Base-by-base conservation (phyloP, 129 eudicot species). In the Mikania micrantha region DNA sequence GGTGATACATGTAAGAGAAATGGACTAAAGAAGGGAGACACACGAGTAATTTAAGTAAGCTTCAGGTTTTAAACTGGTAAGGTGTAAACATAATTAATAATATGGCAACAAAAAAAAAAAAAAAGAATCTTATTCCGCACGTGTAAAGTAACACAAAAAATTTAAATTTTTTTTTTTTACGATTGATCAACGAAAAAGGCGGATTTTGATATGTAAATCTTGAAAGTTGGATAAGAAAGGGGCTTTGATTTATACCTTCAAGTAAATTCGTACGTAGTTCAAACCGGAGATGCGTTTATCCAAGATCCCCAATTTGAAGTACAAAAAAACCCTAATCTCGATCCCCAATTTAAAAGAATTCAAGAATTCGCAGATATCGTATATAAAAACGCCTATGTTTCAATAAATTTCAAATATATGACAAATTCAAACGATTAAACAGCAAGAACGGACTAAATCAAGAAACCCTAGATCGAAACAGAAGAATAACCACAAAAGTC, bases 301-400 rank as follows among this genome's bases (percentile, higher is more conserved):
- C 56, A 8, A 24, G 28, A 16, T 29, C 21, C 20, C 11, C 34
- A 45, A 58, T 24, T 60, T 34, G 66, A 34, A 17, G 45, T 27
- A 27, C 24, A 13, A 70, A 28, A 24, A 63, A 38, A 72, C 67
- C 73, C 72, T 42, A 82, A 70, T 67, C 69, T 69, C 67, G 78
- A 82, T 78, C 81, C 80, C 87, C 75, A 71, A 73, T 21, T 39
- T 69, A 22, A 40, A 28, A 42, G 32, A 67, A 41, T 7, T 29
- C 24, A 32, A 16, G 15, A 70, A 45, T 29, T 54, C 19, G 29
- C 22, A 74, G 58, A 52, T 40, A 64, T 64, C 17, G 65, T 27
- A 52, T 11, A 50, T 50, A 52, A 40, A 34, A 64, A 50, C 35
- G 4, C 70, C 9, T 20, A 34, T 42, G 41, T 2, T 39, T 57